Conservation (phyloP, 2,329 filamentous ascomycete species). For the Thyridium curvatum region DNA sequence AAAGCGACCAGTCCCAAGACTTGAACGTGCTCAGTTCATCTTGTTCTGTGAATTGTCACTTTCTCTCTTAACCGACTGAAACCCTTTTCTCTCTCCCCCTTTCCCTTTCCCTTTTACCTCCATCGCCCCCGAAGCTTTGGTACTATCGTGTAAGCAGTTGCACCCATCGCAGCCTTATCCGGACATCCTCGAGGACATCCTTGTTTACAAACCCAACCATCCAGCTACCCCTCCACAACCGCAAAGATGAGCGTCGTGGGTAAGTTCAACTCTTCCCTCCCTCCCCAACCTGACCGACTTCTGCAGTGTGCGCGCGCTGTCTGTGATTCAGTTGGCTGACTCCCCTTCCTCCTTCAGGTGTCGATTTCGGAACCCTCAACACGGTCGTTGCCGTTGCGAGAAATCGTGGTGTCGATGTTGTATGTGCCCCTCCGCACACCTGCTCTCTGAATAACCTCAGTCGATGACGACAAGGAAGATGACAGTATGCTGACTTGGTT, state of each 20-base stretch:
- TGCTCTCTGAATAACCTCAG: conserved; percentile 1
- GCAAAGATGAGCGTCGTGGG: conserved; percentile 14
- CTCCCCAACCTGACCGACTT: too few relatives aligned
- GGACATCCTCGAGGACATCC: too few relatives aligned
- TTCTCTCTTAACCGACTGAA: too few relatives aligned
- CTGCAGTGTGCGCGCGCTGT: conserved; percentile 1
- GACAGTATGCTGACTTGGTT: conserved; percentile 9
- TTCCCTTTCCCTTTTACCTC: not conserved
- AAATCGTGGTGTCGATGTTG: conserved; percentile 98
- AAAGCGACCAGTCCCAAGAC: too few relatives aligned
- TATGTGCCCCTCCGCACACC: conserved; percentile 48
- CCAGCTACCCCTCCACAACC: conserved; percentile 1
- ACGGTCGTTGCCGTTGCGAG: conserved; percentile 96
- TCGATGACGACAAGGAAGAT: conserved; percentile 1
- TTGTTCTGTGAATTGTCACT: too few relatives aligned
- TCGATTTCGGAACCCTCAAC: conserved; percentile 95
- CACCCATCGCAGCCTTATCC: too few relatives aligned
- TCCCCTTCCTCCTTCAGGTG: conserved; percentile 41
- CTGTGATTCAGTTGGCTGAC: conserved; percentile 10
- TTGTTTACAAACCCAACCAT: too few relatives aligned
- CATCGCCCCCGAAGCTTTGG: not conserved
- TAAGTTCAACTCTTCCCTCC: conserved; percentile 3
- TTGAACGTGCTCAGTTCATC: too few relatives aligned
- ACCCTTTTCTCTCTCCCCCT: not conserved
- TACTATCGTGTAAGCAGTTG: not conserved